Evolutionary conservation across 164 flowering plant genomes (phyloP), one percentile per base, ranked within the genome.

Genomic region (Magnolia changhungtana): DNA sequence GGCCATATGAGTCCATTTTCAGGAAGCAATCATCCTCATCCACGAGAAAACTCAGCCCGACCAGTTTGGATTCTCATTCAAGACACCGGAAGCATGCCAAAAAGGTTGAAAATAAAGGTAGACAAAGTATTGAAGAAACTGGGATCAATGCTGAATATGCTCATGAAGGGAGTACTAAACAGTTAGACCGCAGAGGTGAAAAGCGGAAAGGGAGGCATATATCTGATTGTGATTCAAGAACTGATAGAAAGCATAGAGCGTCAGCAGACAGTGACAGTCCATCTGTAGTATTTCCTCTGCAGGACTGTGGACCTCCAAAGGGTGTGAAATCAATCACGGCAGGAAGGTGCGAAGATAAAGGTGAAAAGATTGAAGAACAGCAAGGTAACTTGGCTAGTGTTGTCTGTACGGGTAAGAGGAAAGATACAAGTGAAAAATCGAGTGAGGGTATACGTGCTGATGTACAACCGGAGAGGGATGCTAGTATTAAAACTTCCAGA

Each of bases 1-100:
- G 63, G 78, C 99, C 98, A 11, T 95, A 93, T 72, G 72, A 79
- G 50, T 84, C 87, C 58, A 79, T 84, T 27, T 87, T 84, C 80
- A 81, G 82, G 74, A 77, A 78, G 77, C 77, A 67, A 67, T 71
- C 63, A 23, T 72, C 81, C 31, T 76, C 73, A 75, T 27, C 73
- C n/a, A 51, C 67, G 50, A 79, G 67, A 27, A 78, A 66, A n/a
- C 7, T 24, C 8, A 61, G 14, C 45, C 49, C 75, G 10, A 73
- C 63, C 21, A 77, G 71, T 55, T 63, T 77, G 64, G 83, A 50
- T 69, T 69, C 65, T 77, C 73, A 75, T 66, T 52, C 78, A 19
- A 81, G 76, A 58, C 23, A 31, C 71, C 20, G 27, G 29, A 80
- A 82, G 81, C 72, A 78, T 74, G 67, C 6, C 69, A 81, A 82